A percentile compares a stretch with the other conserved stretches of the same genome.
Evolutionary conservation across 129 eudicot species (phyloP).

Genomic region (Smallanthus sonchifolius): DNA sequence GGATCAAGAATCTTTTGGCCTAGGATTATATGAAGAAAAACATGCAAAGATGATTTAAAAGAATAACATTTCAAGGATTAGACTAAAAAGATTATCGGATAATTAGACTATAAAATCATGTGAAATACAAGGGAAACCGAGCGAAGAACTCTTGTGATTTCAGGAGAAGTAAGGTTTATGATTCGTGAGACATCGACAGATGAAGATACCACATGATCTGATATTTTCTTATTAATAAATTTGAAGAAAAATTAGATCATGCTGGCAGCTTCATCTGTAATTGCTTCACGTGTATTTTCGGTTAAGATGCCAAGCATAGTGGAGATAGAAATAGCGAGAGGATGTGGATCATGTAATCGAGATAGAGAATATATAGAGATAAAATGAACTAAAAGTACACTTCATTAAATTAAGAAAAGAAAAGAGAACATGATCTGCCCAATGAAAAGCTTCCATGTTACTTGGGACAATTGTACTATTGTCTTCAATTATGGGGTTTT

Average conservation of each 20-base stretch:
- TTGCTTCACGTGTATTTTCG: neutral
- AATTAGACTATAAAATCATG: neutral
- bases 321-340: neutral
- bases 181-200: constrained; percentile 10
- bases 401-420: neutral
- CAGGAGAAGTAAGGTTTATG: neutral
- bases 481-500: constrained; percentile 23
- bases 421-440: neutral
- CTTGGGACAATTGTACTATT: constrained; percentile 17
- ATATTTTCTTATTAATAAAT: neutral
- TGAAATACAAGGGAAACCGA: neutral
- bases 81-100: neutral
- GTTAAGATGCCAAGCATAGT: neutral
- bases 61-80: neutral
- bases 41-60: neutral
- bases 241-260: constrained; percentile 22
- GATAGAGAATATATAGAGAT: constrained; percentile 18
- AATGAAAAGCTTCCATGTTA: constrained; percentile 21
- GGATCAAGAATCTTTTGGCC: neutral
- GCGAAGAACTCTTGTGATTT: neutral
- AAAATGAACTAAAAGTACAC: neutral
- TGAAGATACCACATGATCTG: constrained; percentile 29
- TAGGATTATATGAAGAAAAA: neutral
- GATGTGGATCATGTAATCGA: neutral
- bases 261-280: constrained; percentile 37